A percentile compares a stretch with the other conserved stretches of the same genome.
phyloP scores from a whole-genome alignment of 192 early-diverging fungal genomes.

The Coemansia sp. region DNA sequence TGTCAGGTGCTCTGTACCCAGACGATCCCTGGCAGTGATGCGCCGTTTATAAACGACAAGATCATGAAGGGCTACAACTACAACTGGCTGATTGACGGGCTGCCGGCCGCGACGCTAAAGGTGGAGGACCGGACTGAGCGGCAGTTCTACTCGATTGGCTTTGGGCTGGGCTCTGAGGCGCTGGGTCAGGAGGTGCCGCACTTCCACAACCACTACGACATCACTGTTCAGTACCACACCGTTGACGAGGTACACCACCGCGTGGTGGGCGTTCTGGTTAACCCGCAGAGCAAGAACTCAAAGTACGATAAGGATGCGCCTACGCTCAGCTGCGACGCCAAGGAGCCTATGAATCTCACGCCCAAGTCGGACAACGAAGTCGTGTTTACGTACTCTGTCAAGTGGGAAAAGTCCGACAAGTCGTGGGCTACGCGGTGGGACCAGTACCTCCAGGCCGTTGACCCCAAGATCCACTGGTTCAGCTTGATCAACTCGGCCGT shows the following conservation, averaged over 20 bases:
- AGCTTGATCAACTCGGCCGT: conserved; percentile 90
- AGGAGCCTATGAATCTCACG: conserved; percentile 48
- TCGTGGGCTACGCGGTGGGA: conserved; percentile 87
- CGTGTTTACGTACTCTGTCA: conserved; percentile 67
- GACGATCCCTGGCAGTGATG: conserved; percentile 67
- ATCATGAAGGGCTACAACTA: conserved; percentile 73
- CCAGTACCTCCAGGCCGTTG: conserved; percentile 77
- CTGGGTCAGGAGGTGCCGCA: conserved; percentile 37
- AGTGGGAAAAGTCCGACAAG: conserved; percentile 60
- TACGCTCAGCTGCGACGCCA: conserved; percentile 31
- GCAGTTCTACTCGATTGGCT: conserved; percentile 73
- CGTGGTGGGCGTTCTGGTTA: conserved; percentile 85
- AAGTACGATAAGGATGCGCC: conserved; percentile 22
- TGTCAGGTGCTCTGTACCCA: conserved; percentile 70
- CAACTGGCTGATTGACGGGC: conserved; percentile 89
- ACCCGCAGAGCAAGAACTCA: conserved; percentile 62
- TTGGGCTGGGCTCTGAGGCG: conserved; percentile 64
- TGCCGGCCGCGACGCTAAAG: conserved; percentile 73
- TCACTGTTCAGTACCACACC: conserved; percentile 78
- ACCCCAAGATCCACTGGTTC: conserved; percentile 96
- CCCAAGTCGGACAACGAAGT: conserved; percentile 46
- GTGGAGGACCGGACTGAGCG: conserved; percentile 55
- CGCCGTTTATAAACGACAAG: conserved; percentile 83
- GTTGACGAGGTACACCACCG: conserved; percentile 64
- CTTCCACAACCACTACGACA: conserved; percentile 88